A percentile compares a stretch with the other conserved stretches of the same genome.
These are phyloP conservation scores for Yamadazyma trypodendri DNA, from an alignment of 1,139 yeast species.

Conservation along the genomic window DNA sequence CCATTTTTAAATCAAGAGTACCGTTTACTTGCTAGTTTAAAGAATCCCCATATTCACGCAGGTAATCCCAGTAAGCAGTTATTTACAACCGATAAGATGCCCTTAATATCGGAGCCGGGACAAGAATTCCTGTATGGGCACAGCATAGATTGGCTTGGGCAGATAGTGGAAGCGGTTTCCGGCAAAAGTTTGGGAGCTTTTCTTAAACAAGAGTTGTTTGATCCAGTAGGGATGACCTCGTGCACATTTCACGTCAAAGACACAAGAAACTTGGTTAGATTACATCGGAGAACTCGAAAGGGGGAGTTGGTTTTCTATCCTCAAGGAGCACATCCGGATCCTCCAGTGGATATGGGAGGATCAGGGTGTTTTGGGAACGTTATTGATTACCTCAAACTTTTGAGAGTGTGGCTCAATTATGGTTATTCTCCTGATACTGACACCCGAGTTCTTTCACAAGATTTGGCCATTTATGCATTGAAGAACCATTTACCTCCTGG, in stretches of 20 bases:
- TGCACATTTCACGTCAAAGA: constrained; percentile 36
- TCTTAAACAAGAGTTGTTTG: constrained; percentile 37
- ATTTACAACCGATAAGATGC: constrained; percentile 21
- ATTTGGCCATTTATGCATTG: constrained; percentile 31
- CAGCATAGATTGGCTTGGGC: constrained; percentile 54
- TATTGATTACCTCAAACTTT: constrained; percentile 41
- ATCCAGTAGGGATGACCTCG: constrained; percentile 42
- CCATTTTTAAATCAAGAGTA: constrained; percentile 31
- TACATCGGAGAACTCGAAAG: constrained; percentile 24
- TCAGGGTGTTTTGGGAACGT: constrained; percentile 48
- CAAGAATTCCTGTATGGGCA: constrained; percentile 51
- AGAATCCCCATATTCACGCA: constrained; percentile 10
- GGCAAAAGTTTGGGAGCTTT: constrained; percentile 45
- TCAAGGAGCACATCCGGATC: constrained; percentile 22
- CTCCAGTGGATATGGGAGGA: constrained; percentile 47
- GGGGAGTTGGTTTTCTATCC: constrained; percentile 17
- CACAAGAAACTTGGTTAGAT: constrained; percentile 22
- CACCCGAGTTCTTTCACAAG: constrained; percentile 23
- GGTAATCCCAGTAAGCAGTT: constrained; percentile 21
- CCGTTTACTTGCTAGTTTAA: constrained; percentile 8
- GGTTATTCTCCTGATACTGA: constrained; percentile 44
- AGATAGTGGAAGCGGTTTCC: constrained; percentile 40
- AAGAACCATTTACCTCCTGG: constrained; percentile 35
- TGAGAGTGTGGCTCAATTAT: constrained; percentile 46
- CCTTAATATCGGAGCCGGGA: constrained; percentile 55